These are phyloP conservation scores for Fusarium buharicum DNA, from an alignment of 2,329 filamentous ascomycete species.

Conservation along the genomic window DNA sequence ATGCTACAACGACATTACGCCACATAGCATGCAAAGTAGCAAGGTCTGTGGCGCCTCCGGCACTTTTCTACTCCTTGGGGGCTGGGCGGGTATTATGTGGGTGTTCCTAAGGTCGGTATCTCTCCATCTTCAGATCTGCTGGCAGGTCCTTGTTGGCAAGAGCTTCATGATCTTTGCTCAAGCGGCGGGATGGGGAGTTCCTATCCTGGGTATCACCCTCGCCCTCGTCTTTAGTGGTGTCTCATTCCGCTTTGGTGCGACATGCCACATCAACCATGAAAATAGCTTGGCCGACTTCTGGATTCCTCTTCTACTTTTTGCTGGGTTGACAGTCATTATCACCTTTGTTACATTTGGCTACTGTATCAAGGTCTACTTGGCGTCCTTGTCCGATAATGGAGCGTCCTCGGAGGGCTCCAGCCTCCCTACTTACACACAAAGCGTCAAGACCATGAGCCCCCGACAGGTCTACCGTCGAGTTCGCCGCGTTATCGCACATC, in stretches of 20 bases:
- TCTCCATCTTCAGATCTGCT: constrained; percentile 97
- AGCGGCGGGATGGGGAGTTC: constrained; percentile 83
- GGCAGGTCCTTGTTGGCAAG: constrained; percentile 89
- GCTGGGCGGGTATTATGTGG: constrained; percentile 88
- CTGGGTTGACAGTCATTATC: constrained; percentile 78
- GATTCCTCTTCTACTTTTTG: constrained; percentile 86
- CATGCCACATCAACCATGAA: constrained; percentile 93
- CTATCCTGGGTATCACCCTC: constrained; percentile 76
- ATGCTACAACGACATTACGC: constrained; percentile 91
- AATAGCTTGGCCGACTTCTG: constrained; percentile 87
- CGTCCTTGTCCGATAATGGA: constrained; percentile 79
- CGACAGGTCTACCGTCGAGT: constrained; percentile 89
- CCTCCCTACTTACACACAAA: constrained; percentile 76
- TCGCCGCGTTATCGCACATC: constrained; percentile 84
- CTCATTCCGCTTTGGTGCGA: constrained; percentile 90
- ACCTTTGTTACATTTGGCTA: constrained; percentile 90
- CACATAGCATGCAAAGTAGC: constrained; percentile 87
- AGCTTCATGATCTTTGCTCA: constrained; percentile 91
- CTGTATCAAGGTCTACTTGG: constrained; percentile 94
- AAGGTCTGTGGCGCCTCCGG: constrained; percentile 89
- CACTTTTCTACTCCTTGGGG: constrained; percentile 84
- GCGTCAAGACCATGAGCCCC: constrained; percentile 80
- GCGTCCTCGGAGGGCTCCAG: constrained; percentile 76
- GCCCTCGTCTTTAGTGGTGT: constrained; percentile 88
- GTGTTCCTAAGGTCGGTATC: constrained; percentile 89